Evolutionary conservation across 805 yeast genomes (phyloP).

Genomic region (Lachancea nothofagi): DNA sequence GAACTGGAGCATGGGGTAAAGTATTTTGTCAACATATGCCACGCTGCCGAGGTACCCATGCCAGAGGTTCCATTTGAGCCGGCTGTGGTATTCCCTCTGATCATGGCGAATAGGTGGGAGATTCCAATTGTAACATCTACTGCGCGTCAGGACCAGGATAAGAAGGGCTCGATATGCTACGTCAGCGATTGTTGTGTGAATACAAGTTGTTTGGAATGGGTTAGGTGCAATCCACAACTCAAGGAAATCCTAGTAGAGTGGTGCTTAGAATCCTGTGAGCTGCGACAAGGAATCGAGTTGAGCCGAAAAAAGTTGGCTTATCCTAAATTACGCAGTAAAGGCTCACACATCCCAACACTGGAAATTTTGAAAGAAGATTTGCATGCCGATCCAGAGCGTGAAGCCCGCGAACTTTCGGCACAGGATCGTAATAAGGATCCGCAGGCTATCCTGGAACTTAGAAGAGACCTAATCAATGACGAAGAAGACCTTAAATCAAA

Average conservation of each 20-base stretch:
- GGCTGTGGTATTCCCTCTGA: conserved; percentile 51
- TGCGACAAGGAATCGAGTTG: conserved; percentile 43
- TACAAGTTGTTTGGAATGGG: conserved; percentile 56
- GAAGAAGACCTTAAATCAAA: conserved; percentile 4
- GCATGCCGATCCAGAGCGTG: conserved; percentile 34
- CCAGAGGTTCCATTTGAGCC: conserved; percentile 56
- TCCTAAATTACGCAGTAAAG: conserved; percentile 74
- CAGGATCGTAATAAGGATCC: conserved; percentile 36
- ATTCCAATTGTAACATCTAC: conserved; percentile 72
- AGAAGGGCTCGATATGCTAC: conserved; percentile 56
- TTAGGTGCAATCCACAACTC: conserved; percentile 51
- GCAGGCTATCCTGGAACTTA: conserved; percentile 40
- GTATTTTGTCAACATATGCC: conserved; percentile 74
- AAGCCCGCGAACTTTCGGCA: conserved; percentile 29
- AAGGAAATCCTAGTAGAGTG: conserved; percentile 69
- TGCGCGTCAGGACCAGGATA: conserved; percentile 52
- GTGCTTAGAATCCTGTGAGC: conserved; percentile 76
- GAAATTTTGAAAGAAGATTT: conserved; percentile 43
- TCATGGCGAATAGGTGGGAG: conserved; percentile 73
- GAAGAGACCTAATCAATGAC: conserved; percentile 17
- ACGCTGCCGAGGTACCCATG: conserved; percentile 56
- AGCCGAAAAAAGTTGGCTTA: conserved; percentile 54
- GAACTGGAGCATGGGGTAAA: conserved; percentile 40
- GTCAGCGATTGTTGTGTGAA: conserved; percentile 81
- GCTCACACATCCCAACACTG: conserved; percentile 43